Evolutionary conservation across 768 basidiomycete genomes (phyloP), one percentile per base, ranked within the genome.

Genomic region (Leccinum rimulosum): DNA sequence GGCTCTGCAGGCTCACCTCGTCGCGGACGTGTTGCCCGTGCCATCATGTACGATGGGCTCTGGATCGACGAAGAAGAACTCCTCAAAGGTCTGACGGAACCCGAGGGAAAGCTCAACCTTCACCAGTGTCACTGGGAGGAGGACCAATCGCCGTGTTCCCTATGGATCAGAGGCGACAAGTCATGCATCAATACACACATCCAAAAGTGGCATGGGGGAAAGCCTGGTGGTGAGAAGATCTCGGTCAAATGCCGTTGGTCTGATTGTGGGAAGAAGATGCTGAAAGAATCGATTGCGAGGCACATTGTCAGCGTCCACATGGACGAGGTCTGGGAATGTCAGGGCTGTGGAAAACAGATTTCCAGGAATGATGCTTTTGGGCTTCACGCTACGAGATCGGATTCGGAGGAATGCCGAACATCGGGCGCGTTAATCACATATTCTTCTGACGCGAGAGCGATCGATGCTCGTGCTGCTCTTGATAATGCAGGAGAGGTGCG

Each of bases 231-330:
- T 3, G 66, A 66, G 30, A 68, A 66, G 27, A 4, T 7, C 5
- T 9, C 15, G 27, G 22, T 7, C 6, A 17, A 33, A 1, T 68
- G 66, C 47, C 38, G 31, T 17, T 67, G 66, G 66, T 45, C 54
- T 0, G 30, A 15, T n/a, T 72, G 68, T n/a, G 47, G 40, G 1
- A 52, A 55, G 48, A 43, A 4, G 2, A 71, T 71, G 65, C 19
- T 56, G 6, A 72, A 70, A 45, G 70, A 70, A 28, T 70, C 65
- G 14, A 50, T 70, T 4, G 27, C 50, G 2, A 56, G 70, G 2
- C 68, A 71, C 6, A 31, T 71, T 0, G 48, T 64, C 0, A 45
- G 52, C 3, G 12, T 57, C 8, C 70, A 72, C n/a, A 53, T 70
- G 0, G 55, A 33, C 8, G 58, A 67, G 54, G 55, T 56, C 35